phyloP scores from a whole-genome alignment of 306 rosid species.

The Dalbergia cochinchinensis region DNA sequence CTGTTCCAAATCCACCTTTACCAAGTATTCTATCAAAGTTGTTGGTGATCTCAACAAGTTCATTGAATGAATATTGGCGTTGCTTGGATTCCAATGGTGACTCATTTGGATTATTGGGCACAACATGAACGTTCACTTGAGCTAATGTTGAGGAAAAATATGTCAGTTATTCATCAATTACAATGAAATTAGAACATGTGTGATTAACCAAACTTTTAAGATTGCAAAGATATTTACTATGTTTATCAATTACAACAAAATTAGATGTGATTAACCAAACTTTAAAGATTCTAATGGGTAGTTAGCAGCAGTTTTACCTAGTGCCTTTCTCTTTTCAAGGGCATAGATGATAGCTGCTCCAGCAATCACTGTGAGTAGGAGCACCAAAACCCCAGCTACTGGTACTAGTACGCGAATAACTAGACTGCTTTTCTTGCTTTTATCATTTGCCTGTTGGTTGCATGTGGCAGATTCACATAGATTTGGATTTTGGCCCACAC shows the following conservation, averaged over 20 bases:
- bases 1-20: conserved; percentile 57
- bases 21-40: conserved; percentile 54
- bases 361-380: background rate
- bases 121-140: background rate
- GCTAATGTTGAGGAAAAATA: conserved; percentile 2
- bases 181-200: conserved; percentile 1
- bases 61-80: conserved; percentile 52
- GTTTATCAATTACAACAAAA: conserved; percentile 14
- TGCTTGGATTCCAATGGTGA: conserved; percentile 41
- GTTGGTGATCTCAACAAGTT: conserved; percentile 56
- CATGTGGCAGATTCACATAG: conserved; percentile 49
- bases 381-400: conserved; percentile 41
- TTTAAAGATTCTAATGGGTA: background rate
- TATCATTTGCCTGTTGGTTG: background rate
- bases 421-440: conserved; percentile 15
- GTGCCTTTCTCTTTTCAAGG: background rate
- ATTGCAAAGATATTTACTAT: too few relatives aligned
- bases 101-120: conserved; percentile 17
- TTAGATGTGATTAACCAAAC: conserved; percentile 1
- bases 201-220: background rate
- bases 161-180: conserved; percentile 17
- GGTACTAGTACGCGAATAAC: conserved; percentile 47
- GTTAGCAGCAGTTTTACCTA: background rate
- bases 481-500: conserved; percentile 51
- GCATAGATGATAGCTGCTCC: background rate